Evolutionary conservation across 192 early-diverging fungal species (phyloP).

Genomic region (Coemansia sp.): DNA sequence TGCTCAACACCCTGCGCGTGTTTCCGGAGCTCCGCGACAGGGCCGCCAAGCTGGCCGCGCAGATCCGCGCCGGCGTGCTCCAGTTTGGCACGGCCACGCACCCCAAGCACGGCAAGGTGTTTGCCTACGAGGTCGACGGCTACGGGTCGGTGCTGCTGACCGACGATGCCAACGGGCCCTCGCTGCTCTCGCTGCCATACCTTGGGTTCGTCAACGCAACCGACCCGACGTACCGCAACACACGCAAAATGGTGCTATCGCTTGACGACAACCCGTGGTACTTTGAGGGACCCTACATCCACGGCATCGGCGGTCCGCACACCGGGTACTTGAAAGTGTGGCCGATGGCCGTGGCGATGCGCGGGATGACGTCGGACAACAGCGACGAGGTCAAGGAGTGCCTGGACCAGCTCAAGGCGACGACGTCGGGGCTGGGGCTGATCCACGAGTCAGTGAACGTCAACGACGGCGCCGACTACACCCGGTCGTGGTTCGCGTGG

Average conservation of each 20-base stretch:
- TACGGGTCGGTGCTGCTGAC: conserved; percentile 60
- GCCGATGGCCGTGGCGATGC: conserved; percentile 64
- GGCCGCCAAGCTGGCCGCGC: conserved; percentile 38
- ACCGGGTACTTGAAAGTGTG: conserved; percentile 58
- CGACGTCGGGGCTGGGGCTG: conserved; percentile 54
- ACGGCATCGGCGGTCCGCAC: conserved; percentile 64
- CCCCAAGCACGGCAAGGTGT: conserved; percentile 53
- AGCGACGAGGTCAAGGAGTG: conserved; percentile 53
- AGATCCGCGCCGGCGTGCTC: conserved; percentile 55
- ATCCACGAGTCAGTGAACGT: conserved; percentile 65
- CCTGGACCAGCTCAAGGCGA: conserved; percentile 53
- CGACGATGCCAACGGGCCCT: conserved; percentile 70
- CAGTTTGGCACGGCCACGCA: conserved; percentile 53
- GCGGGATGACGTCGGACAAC: conserved; percentile 49
- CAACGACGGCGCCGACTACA: conserved; percentile 33
- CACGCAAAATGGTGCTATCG: conserved; percentile 58
- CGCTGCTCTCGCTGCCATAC: conserved; percentile 59
- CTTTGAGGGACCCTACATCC: conserved; percentile 52
- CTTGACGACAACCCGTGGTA: conserved; percentile 59
- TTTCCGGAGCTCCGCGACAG: conserved; percentile 28
- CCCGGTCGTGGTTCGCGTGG: conserved; percentile 47
- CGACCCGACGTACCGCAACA: conserved; percentile 56
- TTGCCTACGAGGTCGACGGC: conserved; percentile 71
- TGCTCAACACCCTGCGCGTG: conserved; percentile 36
- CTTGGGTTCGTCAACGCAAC: conserved; percentile 53